These are phyloP conservation scores for Penicillium waksmanii DNA, from an alignment of 495 filamentous ascomycete species.

Conservation along the genomic window DNA sequence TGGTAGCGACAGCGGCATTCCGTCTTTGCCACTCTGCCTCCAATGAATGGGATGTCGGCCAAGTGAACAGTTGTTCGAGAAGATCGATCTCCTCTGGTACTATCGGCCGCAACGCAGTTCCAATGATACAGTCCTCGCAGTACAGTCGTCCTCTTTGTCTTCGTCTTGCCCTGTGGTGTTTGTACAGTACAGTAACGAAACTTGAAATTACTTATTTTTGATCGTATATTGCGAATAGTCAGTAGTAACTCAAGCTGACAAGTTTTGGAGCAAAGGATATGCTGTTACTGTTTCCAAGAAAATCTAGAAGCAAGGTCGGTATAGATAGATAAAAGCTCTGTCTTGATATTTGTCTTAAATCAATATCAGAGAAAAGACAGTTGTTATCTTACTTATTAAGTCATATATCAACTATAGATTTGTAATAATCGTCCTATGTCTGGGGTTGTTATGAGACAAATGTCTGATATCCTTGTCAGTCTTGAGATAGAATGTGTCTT, in stretches of 20 bases:
- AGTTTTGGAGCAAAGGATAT: neutral
- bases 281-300: neutral
- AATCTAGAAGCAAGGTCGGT: neutral
- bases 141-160: too few relatives aligned
- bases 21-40: too few relatives aligned
- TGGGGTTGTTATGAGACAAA: neutral
- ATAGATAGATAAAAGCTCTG: neutral
- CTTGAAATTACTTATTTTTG: neutral
- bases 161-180: too few relatives aligned
- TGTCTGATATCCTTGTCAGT: neutral
- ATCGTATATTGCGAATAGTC: neutral
- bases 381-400: neutral
- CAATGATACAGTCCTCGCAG: too few relatives aligned
- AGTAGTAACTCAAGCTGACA: neutral
- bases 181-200: too few relatives aligned
- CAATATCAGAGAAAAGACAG: neutral
- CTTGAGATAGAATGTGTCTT: too few relatives aligned
- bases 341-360: neutral
- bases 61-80: too few relatives aligned
- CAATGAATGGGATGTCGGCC: too few relatives aligned
- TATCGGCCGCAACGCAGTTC: too few relatives aligned
- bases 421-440: neutral
- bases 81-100: too few relatives aligned
- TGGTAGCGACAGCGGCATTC: too few relatives aligned
- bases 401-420: neutral